Base-by-base conservation (phyloP, 768 basidiomycete species). In the Tulasnella sp. region DNA sequence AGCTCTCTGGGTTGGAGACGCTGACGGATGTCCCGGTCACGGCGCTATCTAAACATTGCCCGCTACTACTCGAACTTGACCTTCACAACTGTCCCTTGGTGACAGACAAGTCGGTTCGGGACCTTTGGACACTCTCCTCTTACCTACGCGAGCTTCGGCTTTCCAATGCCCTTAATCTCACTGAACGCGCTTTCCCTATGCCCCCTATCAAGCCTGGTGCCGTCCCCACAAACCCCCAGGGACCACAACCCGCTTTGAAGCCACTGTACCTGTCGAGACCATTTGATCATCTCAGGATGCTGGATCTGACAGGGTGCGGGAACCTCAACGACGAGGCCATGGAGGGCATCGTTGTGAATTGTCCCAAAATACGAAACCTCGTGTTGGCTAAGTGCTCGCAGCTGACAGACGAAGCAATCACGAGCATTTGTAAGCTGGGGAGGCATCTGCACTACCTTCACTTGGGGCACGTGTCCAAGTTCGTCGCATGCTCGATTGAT, bases 391-490 rank as follows among this genome's bases (percentile, higher is more conserved):
- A 94, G 70, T 96, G 93, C 68, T 69, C 71, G 9, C 70, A 80
- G 45, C 74, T 96, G 66, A 90, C 91, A 5, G 90, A 95, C 72
- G 79, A 78, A 60, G 79, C 87, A 1, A 81, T 98, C 38, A 84
- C 86, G 65, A 85, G 80, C 61, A 88, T 98, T 32, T 88, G 88
- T 70, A 77, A 76, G 67, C 78, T 99, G 17, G 94, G 94, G n/a
- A 86, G 87, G 69, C 82, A 93, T 69, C 70, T 99, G 32, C 96
- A 98, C 69, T 91, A 95, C 69, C 79, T 99, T 32, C 96, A 99
- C 70, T 78, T 98, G 42, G 96, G 93, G 5, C 95, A 99, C 74
- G 88, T 90, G 3, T 60, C 64, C 13, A 58, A 61, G 76, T 77
- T 61, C 64, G 75, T 71, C 48, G 19, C 13, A 8, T n/a, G 21